These are phyloP conservation scores for Coelastrella sp. DNA, from an alignment of 139 green algal genomes.

Conservation along the genomic window DNA sequence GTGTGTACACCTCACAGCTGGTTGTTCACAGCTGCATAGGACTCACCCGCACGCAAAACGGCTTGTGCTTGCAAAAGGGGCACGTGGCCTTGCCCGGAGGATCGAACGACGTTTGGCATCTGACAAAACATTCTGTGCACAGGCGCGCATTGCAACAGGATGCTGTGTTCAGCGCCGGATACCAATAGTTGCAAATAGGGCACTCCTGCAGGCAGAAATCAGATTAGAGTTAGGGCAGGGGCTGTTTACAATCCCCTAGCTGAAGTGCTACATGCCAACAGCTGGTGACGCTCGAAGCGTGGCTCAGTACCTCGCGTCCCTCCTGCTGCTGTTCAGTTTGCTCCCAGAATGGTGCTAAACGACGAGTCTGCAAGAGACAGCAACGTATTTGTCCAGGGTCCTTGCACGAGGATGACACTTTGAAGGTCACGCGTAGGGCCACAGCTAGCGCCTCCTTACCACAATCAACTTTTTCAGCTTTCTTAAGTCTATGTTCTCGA, in stretches of 20 bases:
- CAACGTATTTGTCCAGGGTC: background rate
- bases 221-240: too few relatives aligned
- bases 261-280: background rate
- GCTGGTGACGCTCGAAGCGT: background rate
- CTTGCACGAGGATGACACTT: background rate
- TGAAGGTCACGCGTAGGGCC: background rate
- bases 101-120: background rate
- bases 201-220: slow-evolving; percentile 63
- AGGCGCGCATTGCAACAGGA: slow-evolving; percentile 71
- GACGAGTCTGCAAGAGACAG: background rate
- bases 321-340: background rate
- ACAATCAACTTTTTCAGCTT: background rate
- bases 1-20: background rate
- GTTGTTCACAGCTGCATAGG: background rate
- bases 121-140: slow-evolving; percentile 68
- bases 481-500: slow-evolving; percentile 56
- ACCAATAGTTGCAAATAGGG: slow-evolving; percentile 77
- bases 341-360: slow-evolving; percentile 25
- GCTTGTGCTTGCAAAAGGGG: slow-evolving; percentile 32
- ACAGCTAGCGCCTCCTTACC: background rate
- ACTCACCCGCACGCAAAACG: slow-evolving; percentile 40
- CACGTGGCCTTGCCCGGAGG: slow-evolving; percentile 17
- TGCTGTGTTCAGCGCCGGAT: slow-evolving; percentile 71
- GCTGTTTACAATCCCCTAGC: background rate
- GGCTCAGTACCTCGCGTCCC: slow-evolving; percentile 16